These are phyloP conservation scores for Logfia minima DNA, from an alignment of 129 eudicot species.

Conservation along the genomic window DNA sequence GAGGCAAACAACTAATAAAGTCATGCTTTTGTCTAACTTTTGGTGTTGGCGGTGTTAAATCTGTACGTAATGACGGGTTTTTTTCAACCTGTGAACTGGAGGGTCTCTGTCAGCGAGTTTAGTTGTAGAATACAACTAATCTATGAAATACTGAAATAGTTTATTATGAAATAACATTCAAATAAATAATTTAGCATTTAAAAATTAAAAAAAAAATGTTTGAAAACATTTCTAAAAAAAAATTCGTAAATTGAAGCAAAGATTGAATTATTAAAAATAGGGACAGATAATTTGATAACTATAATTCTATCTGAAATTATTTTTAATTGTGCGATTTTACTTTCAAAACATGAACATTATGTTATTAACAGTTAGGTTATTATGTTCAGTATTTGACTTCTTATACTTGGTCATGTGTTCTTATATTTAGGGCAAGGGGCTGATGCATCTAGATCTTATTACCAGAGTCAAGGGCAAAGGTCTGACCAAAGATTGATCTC, in stretches of 20 bases:
- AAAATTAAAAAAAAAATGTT: too few species aligned
- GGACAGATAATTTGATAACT: not conserved
- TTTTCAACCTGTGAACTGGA: too few species aligned
- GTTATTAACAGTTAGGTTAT: conserved; percentile 11
- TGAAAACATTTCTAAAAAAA: not conserved
- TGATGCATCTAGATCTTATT: conserved; percentile 58
- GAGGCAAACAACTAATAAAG: too few species aligned
- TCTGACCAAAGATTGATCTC: conserved; percentile 52
- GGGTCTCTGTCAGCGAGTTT: too few species aligned
- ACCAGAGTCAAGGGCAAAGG: conserved; percentile 70
- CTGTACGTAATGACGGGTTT: too few species aligned
- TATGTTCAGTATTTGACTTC: conserved; percentile 12
- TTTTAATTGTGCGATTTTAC: not conserved
- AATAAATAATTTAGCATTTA: not conserved
- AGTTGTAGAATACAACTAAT: not conserved
- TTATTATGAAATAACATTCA: not conserved
- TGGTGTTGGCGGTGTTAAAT: too few species aligned
- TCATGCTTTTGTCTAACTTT: too few species aligned
- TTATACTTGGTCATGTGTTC: conserved; percentile 20
- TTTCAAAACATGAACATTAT: not conserved
- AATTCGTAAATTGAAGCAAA: not conserved
- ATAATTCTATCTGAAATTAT: not conserved
- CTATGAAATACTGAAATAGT: not conserved
- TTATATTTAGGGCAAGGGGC: conserved; percentile 61
- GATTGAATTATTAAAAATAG: too few species aligned